A percentile compares a stretch with the other conserved stretches of the same genome.
Conservation (phyloP, 139 green algal species). For the Closterium sp. region DNA sequence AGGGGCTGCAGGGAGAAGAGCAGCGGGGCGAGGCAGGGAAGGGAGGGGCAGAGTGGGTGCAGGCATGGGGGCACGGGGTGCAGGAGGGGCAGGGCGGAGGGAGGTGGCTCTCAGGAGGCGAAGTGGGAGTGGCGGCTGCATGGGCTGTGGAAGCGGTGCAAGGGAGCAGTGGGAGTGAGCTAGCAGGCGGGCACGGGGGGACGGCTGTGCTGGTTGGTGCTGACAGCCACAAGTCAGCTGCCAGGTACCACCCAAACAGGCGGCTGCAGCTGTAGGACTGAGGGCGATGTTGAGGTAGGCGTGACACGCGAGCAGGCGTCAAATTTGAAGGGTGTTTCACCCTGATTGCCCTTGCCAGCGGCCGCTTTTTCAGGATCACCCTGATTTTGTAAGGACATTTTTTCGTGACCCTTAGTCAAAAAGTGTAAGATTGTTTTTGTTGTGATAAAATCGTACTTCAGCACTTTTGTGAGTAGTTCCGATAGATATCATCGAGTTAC, state of each 20-base stretch:
- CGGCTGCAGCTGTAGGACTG: background rate
- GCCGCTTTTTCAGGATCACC: too few relatives aligned
- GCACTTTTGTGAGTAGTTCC: too few relatives aligned
- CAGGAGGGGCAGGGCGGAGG: background rate
- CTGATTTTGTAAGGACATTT: too few relatives aligned
- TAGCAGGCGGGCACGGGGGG: background rate
- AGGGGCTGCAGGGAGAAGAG: too few relatives aligned
- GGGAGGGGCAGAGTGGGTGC: background rate
- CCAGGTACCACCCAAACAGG: background rate
- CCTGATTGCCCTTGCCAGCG: too few relatives aligned
- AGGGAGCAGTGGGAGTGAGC: background rate
- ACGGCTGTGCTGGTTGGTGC: background rate
- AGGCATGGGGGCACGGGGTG: background rate
- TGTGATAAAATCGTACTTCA: too few relatives aligned
- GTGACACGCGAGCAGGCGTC: too few relatives aligned
- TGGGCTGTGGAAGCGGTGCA: background rate
- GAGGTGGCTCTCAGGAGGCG: background rate
- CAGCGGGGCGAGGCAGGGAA: background rate
- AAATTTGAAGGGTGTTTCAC: too few relatives aligned
- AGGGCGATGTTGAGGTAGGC: too few relatives aligned
- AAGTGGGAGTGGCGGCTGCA: background rate
- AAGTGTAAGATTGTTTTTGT: too few relatives aligned
- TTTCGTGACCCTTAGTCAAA: too few relatives aligned
- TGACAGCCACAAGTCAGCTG: background rate
- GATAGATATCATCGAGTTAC: too few relatives aligned